Base-by-base conservation (phyloP, 208 protist genomes). In the Plasmodiophora brassicae region DNA sequence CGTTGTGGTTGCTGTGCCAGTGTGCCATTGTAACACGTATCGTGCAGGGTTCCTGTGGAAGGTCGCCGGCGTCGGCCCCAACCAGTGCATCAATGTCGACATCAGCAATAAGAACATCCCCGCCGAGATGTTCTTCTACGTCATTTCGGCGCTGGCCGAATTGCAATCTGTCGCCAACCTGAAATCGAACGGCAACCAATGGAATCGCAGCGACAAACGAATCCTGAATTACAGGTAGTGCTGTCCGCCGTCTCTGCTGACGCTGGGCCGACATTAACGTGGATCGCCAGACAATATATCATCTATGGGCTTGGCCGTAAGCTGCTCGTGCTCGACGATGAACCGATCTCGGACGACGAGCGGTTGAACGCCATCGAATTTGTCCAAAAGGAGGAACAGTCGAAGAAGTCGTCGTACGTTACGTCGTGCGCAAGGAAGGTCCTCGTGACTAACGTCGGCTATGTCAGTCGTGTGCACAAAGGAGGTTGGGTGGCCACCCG, bases 31-130 rank as follows among this genome's bases (percentile, higher is more conserved):
- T n/a, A n/a, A n/a, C n/a, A n/a, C n/a, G n/a, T n/a, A n/a, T n/a
- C n/a, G n/a, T n/a, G n/a, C 65, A 78, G 65, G 41, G n/a, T 78
- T 78, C 41, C 65, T 78, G n/a, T 78, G 65, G 65, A 32, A 78
- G 10, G n/a, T 78, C 5, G 65, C 65, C n/a, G 65, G 65, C 32
- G 65, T 78, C n/a, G 65, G 65, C 32, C 65, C 65, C 14, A 78
- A 78, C n/a, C 65, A 78, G n/a, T 78, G 65, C n/a, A 38, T 78
- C 5, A 36, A 78, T 32, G 65, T 78, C 14, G 65, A 78, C n/a
- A 78, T 78, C n/a, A 78, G 65, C n/a, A 78, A 78, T 38, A 78
- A 78, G n/a, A 78, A 78, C n/a, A 78, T 78, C 65, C 5, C 65
- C n/a, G 65, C 65, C n/a, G 65, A 78, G n/a, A 5, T 78, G 65